Conservation (phyloP, 305 asterid genomes). For the Striga hermonthica region DNA sequence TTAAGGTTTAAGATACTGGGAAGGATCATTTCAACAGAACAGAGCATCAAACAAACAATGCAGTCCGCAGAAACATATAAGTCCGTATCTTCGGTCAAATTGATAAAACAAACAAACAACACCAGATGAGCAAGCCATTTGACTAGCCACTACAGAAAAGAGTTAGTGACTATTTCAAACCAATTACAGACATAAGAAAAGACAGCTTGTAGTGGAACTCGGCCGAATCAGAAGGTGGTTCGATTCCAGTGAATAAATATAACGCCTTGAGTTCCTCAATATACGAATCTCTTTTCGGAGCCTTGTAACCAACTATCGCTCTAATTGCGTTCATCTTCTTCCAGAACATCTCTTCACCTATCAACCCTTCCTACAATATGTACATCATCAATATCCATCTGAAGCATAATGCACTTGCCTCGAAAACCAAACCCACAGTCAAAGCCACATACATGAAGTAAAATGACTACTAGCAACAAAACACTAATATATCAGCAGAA, state of each 20-base stretch:
- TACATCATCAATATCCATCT: background rate
- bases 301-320: constrained; percentile 59
- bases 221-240: constrained; percentile 51
- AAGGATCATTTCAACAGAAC: too few species aligned
- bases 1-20: too few species aligned
- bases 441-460: too few species aligned
- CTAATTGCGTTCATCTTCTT: constrained; percentile 55
- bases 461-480: too few species aligned
- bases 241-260: constrained; percentile 70
- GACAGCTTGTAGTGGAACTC: constrained; percentile 49
- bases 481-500: too few species aligned
- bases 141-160: background rate
- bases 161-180: background rate
- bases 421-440: too few species aligned
- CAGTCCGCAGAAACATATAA: too few species aligned
- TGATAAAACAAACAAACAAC: too few species aligned
- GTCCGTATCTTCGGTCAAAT: too few species aligned
- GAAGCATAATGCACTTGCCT: too few species aligned
- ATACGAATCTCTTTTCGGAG: constrained; percentile 37
- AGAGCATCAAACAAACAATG: too few species aligned
- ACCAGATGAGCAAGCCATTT: too few species aligned
- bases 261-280: constrained; percentile 61
- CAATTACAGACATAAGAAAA: constrained; percentile 66
- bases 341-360: constrained; percentile 51
- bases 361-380: background rate